Base-by-base conservation (phyloP, 768 basidiomycete genomes). In the Boletellus emodensis region DNA sequence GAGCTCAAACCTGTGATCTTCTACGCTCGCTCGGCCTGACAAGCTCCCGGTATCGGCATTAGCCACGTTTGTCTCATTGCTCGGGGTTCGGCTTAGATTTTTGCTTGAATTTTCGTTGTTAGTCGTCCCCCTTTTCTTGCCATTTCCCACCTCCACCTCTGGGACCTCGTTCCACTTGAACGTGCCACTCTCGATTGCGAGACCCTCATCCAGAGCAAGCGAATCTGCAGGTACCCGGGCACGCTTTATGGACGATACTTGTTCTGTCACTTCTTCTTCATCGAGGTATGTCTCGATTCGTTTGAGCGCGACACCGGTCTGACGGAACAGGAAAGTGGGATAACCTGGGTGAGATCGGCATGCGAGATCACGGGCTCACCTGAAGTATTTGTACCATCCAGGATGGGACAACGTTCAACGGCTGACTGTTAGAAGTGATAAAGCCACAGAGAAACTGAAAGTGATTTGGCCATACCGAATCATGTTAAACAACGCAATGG, bases 401-500 rank as follows among this genome's bases (percentile, higher is more conserved):
- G 8, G 80, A 72, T 0, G 92, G 92, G 42, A 95, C 83, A 26
- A 88, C 77, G 58, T 89, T 89, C 40, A 94, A 71, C 0, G 92
- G 91, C 17, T 74, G 64, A 30, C 85, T 83, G 46, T 39, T 14
- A 1, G 5, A 40, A 15, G 33, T 6, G 17, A 39, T 48, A n/a
- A 44, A 22, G 43, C 40, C 35, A 18, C 5, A 26, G 37, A 26
- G 2, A 1, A 53, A 33, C n/a, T 7, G 13, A 37, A 39, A 22
- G 30, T 35, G 37, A 32, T 3, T 48, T 33, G 7, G 1, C 17
- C 54, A 53, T 71, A 83, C 78, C 82, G 78, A 59, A 96, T 76
- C 93, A 96, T 93, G 40, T 76, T 75, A 67, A 95, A 95, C 38
- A 95, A 66, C 0, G 90, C 80, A 33, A 96, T 87, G 0, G 91